Conservation (phyloP, 176 grass and related monocot species). For the Carex littledalei region DNA sequence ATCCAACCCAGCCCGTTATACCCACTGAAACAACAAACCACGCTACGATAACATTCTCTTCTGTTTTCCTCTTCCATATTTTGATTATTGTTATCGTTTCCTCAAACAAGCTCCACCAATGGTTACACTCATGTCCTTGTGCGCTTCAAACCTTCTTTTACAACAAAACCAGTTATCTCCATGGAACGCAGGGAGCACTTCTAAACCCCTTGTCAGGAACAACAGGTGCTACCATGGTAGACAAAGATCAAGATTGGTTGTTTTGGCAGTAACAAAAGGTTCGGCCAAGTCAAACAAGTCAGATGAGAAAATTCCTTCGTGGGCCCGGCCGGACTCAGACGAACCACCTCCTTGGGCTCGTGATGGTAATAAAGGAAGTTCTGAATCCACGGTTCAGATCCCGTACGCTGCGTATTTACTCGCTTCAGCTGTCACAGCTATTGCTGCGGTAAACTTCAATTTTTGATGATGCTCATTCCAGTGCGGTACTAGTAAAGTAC, state of each 20-base stretch:
- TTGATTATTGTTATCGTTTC: background rate
- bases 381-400: slow-evolving; percentile 28
- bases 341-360: slow-evolving; percentile 79
- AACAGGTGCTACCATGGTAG: background rate
- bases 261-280: slow-evolving; percentile 38
- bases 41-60: background rate
- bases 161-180: slow-evolving; percentile 7
- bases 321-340: slow-evolving; percentile 61
- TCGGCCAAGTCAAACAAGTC: slow-evolving; percentile 53
- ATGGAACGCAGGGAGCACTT: background rate
- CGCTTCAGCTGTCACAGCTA: slow-evolving; percentile 74
- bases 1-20: background rate
- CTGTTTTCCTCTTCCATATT: background rate
- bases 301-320: slow-evolving; percentile 70
- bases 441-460: slow-evolving; percentile 56
- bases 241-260: slow-evolving; percentile 21
- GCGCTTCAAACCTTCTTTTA: slow-evolving; percentile 1
- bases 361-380: slow-evolving; percentile 28
- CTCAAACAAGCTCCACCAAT: slow-evolving; percentile 19
- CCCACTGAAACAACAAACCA: background rate
- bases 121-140: slow-evolving; percentile 30
- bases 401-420: slow-evolving; percentile 78
- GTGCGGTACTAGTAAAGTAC: background rate
- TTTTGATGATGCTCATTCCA: background rate
- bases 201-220: background rate